Base-by-base conservation (phyloP, 192 early-diverging fungal genomes). In the Diversispora epigaea region DNA sequence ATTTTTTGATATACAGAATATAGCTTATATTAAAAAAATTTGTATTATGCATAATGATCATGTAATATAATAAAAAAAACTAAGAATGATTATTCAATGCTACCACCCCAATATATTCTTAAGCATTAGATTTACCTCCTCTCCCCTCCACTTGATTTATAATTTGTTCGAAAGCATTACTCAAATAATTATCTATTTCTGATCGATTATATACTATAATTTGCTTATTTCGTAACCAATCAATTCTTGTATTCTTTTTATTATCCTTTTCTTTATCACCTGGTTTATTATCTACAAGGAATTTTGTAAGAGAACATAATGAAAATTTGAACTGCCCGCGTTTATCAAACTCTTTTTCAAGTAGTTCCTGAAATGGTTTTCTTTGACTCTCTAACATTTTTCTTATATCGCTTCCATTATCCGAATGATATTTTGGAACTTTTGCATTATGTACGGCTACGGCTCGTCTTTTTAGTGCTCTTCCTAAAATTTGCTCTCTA, bases 1-100 rank as follows among this genome's bases (percentile, higher is more conserved):
- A 57, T 57, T 57, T 57, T 57, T 57, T 57, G 55, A 57, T 57
- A n/a, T 3, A 57, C 55, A 57, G 55, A 57, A 57, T 4, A 57
- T 50, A 57, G 10, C 10, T 0, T n/a, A 57, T 57, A n/a, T 57
- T n/a, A 56, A 11, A 57, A 57, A 57, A 57, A 57, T 57, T 57
- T 57, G 55, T 57, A 57, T 57, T 2, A 32, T 32, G 25, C 25
- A 32, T 32, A 32, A 2, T 32, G 3, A n/a, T n/a, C n/a, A n/a
- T n/a, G n/a, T n/a, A n/a, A n/a, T n/a, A n/a, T n/a, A n/a, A n/a
- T n/a, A n/a, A n/a, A n/a, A n/a, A n/a, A n/a, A n/a, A n/a, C n/a
- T n/a, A n/a, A n/a, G n/a, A n/a, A n/a, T n/a, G n/a, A n/a, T n/a
- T n/a, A 50, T 50, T 12, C 14, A 50, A 50, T 50, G 3, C 3